phyloP scores from a whole-genome alignment of 192 early-diverging fungal genomes.

The Entophlyctis luteolus region DNA sequence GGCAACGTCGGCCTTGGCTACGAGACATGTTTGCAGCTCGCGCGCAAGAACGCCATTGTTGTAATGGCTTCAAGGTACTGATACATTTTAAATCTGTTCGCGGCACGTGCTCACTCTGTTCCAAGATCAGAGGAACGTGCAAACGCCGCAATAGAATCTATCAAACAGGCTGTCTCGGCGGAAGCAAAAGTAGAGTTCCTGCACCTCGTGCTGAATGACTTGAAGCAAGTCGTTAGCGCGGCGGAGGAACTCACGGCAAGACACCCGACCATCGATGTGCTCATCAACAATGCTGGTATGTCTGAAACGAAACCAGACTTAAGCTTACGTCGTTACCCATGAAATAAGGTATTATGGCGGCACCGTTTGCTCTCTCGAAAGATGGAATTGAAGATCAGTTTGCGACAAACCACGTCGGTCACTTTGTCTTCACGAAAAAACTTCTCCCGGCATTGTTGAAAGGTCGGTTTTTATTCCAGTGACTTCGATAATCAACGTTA shows the following conservation, averaged over 20 bases:
- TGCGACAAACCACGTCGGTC: conserved; percentile 62
- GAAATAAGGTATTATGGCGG: conserved; percentile 52
- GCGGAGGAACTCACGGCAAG: conserved; percentile 33
- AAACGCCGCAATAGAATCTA: conserved; percentile 28
- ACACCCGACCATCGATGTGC: conserved; percentile 39
- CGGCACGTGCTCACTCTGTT: background rate
- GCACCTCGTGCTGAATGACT: conserved; percentile 25
- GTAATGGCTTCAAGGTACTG: background rate
- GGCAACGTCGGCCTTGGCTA: background rate
- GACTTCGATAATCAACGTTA: too few relatives aligned
- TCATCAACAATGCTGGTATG: conserved; percentile 62
- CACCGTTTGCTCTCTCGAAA: conserved; percentile 45
- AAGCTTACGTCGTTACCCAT: conserved; percentile 9
- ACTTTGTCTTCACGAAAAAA: conserved; percentile 35
- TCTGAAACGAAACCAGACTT: background rate
- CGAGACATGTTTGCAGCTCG: background rate
- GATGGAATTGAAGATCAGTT: conserved; percentile 69
- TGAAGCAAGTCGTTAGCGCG: conserved; percentile 36
- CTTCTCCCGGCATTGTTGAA: conserved; percentile 31
- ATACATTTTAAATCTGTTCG: background rate
- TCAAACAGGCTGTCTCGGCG: conserved; percentile 15
- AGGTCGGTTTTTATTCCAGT: too few relatives aligned
- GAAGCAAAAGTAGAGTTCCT: conserved; percentile 29
- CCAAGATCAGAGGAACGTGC: conserved; percentile 24
- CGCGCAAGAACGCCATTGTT: background rate